These are phyloP conservation scores for Calonectria pteridis DNA, from an alignment of 2,329 filamentous ascomycete species.

Conservation along the genomic window DNA sequence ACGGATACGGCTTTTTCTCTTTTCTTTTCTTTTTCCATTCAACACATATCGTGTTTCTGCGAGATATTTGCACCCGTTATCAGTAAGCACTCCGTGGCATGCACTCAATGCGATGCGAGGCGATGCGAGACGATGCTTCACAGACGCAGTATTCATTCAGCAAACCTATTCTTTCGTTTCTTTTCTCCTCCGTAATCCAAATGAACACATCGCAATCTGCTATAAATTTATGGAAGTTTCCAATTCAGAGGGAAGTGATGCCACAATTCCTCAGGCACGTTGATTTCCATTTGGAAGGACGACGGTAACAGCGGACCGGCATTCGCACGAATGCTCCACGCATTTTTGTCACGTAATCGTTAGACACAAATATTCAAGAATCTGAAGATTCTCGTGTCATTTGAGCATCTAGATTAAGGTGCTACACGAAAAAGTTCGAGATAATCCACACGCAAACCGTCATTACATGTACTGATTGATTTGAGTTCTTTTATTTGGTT, in stretches of 20 bases:
- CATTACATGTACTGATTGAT: neutral
- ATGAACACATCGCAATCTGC: neutral
- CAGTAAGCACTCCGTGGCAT: neutral
- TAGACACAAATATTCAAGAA: neutral
- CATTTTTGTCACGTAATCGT: neutral
- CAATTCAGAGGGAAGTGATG: neutral
- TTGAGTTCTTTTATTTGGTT: neutral
- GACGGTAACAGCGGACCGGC: neutral
- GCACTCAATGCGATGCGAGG: neutral
- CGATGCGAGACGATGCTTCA: neutral
- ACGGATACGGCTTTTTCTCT: neutral
- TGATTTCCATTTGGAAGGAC: neutral
- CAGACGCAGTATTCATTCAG: neutral
- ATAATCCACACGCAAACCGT: neutral
- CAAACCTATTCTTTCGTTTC: neutral
- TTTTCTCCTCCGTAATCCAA: neutral
- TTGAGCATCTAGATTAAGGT: neutral
- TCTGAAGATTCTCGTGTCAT: neutral
- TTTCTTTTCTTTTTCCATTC: neutral
- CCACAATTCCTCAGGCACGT: neutral
- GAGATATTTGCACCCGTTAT: neutral
- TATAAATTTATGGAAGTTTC: neutral
- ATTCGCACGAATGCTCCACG: neutral
- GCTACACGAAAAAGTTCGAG: neutral
- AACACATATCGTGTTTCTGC: neutral